A percentile compares a stretch with the other conserved stretches of the same genome.
phyloP scores from a whole-genome alignment of 768 basidiomycete genomes.

The Suillus fuscotomentosus region DNA sequence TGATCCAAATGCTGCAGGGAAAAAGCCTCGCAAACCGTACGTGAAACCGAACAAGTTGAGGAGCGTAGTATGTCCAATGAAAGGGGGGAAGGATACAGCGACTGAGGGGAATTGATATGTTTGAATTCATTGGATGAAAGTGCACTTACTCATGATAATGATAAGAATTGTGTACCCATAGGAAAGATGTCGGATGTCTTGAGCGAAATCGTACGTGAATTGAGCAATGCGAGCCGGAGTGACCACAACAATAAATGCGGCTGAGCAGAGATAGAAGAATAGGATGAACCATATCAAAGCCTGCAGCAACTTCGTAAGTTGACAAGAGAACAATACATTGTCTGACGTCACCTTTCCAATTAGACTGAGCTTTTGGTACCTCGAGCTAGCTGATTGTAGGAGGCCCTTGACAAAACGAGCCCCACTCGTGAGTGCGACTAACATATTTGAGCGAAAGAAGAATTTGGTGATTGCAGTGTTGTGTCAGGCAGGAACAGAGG shows the following conservation, averaged over 20 bases:
- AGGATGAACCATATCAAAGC: conserved; percentile 55
- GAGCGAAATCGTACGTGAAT: conserved; percentile 66
- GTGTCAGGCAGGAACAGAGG: background rate
- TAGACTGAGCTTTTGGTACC: conserved; percentile 50
- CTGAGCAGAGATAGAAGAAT: conserved; percentile 52
- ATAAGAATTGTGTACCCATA: conserved; percentile 64
- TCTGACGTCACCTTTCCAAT: conserved; percentile 49
- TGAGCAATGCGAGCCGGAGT: conserved; percentile 70
- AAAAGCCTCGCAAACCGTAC: conserved; percentile 77
- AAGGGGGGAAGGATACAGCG: conserved; percentile 30
- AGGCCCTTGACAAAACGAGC: conserved; percentile 26
- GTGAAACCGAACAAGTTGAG: conserved; percentile 77
- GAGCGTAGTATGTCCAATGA: conserved; percentile 28
- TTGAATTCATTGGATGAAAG: conserved; percentile 47
- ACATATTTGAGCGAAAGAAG: background rate
- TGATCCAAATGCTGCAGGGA: conserved; percentile 60
- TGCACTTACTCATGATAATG: conserved; percentile 53
- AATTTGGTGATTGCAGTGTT: conserved; percentile 21
- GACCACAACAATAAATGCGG: conserved; percentile 45
- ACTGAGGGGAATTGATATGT: conserved; percentile 18
- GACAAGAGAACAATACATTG: background rate
- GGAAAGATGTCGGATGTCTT: conserved; percentile 52
- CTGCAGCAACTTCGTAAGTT: conserved; percentile 33
- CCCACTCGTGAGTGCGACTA: background rate
- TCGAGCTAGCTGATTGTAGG: conserved; percentile 25